A percentile compares a stretch with the other conserved stretches of the same genome.
Conservation (phyloP, 2,329 filamentous ascomycete species). For the Ascochyta clinopodiicola region DNA sequence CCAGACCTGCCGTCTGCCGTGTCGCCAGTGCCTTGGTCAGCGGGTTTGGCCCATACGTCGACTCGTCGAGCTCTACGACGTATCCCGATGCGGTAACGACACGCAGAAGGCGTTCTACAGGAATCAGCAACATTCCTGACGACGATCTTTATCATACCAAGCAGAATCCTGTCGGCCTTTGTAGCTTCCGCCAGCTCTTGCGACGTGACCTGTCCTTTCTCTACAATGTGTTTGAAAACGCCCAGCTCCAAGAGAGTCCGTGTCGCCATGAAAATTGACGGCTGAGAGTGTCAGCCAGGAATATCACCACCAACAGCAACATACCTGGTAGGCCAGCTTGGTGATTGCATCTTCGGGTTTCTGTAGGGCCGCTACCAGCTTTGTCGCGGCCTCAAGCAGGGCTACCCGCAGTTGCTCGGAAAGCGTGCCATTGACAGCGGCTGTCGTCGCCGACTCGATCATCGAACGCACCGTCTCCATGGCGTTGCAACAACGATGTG, state of each 20-base stretch:
- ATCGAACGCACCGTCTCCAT: not conserved
- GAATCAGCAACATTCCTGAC: not conserved
- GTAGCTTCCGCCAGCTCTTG: conserved; percentile 4
- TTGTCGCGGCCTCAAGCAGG: conserved; percentile 1
- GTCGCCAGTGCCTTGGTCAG: conserved; percentile 4
- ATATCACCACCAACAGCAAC: no score
- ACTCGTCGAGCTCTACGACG: conserved; percentile 2
- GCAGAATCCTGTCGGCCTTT: conserved; percentile 4
- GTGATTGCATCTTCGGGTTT: conserved; percentile 9
- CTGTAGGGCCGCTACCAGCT: conserved; percentile 4
- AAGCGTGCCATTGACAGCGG: not conserved
- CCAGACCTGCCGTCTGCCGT: conserved; percentile 5
- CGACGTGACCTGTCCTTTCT: conserved; percentile 2
- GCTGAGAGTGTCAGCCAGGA: not conserved
- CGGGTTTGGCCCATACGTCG: not conserved
- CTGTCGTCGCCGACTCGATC: not conserved
- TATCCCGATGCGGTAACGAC: conserved; percentile 9
- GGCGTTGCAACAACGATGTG: not conserved
- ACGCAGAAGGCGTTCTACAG: conserved; percentile 6
- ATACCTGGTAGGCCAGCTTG: conserved; percentile 4
- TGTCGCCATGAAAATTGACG: conserved; percentile 10
- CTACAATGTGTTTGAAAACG: conserved; percentile 5
- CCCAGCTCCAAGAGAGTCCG: conserved; percentile 1
- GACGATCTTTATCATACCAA: not conserved
- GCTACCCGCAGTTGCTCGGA: not conserved